phyloP scores from a whole-genome alignment of 2,329 filamentous ascomycete genomes.

The Arthrinium puccinioides region DNA sequence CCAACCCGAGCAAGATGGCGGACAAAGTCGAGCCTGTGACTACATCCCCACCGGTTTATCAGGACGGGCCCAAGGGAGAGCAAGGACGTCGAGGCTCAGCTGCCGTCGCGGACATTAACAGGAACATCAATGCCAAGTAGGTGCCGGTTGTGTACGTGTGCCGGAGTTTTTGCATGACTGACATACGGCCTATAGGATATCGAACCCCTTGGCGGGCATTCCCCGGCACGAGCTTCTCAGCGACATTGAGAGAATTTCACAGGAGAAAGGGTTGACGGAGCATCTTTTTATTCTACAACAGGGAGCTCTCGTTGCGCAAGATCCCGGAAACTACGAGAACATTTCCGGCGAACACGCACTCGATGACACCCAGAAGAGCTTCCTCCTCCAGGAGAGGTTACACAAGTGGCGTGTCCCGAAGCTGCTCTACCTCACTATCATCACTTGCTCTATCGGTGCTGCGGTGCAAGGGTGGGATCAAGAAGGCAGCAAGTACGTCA shows the following conservation, averaged over 20 bases:
- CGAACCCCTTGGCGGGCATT: slow-evolving; percentile 50
- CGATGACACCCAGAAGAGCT: slow-evolving; percentile 46
- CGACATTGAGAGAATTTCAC: slow-evolving; percentile 33
- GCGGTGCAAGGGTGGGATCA: slow-evolving; percentile 43
- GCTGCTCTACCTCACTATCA: slow-evolving; percentile 56
- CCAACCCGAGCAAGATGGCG: too few relatives aligned
- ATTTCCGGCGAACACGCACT: slow-evolving; percentile 41
- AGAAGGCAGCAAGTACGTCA: slow-evolving; percentile 36
- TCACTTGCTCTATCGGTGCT: slow-evolving; percentile 35
- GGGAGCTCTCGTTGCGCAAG: slow-evolving; percentile 21
- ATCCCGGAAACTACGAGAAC: slow-evolving; percentile 38
- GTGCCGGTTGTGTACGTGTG: slow-evolving; percentile 12
- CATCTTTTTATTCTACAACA: slow-evolving; percentile 11
- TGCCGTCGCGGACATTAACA: slow-evolving; percentile 33
- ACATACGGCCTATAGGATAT: slow-evolving; percentile 32
- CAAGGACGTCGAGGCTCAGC: slow-evolving; percentile 24
- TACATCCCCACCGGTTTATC: too few relatives aligned
- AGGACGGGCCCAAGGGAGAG: too few relatives aligned
- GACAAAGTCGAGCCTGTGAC: too few relatives aligned
- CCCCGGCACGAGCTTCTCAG: slow-evolving; percentile 39
- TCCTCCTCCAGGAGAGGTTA: slow-evolving; percentile 50
- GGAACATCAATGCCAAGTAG: slow-evolving; percentile 39
- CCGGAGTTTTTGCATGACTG: slow-evolving; percentile 2
- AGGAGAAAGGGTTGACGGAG: slow-evolving; percentile 9
- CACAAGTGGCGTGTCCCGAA: slow-evolving; percentile 62